Base-by-base conservation (phyloP, 2,329 filamentous ascomycete species). In the Chlorencoelia australis region DNA sequence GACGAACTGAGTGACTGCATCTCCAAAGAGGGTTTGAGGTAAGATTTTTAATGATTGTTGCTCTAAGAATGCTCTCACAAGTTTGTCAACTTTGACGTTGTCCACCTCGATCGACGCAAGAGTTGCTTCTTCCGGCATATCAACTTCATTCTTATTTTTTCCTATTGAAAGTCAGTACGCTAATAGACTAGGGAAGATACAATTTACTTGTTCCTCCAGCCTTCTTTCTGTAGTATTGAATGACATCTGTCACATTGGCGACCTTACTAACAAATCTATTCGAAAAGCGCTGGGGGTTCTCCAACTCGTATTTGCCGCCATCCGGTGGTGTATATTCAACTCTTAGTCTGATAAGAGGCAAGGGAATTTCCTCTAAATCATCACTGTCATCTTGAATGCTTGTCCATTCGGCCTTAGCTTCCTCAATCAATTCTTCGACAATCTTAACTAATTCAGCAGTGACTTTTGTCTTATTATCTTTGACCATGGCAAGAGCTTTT, bases 281-380 rank as follows among this genome's bases (percentile, higher is more conserved):
- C 0, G 89, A 96, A 53, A 96, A 95, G 7, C 91, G 78, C 56
- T 96, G 91, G 0, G 91, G 88, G 43, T 98, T 98, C 57, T 96
- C 91, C 45, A 82, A 80, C 48, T 96, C 84, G 52, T 86, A 98
- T 22, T 77, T 75, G 10, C 86, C 83, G 4, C 86, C 87, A 19
- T 93, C 85, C 0, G 82, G 82, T 0, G 87, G 78, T 0, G 84
- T 82, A 47, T 86, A 91, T 53, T 98, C 91, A 1, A 98, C 88
- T 43, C 88, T 86, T 11, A 98, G 71, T 14, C 91, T 77, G 25
- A 98, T 79, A 1, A 98, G 69, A 0, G 91, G 91, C 21, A 91
- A 63, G 0, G 89, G 89, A 2, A 74, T 68, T 37, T 79, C 71
- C 1, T 74, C 68, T 4, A 74, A 69, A 4, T 75, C 67, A 8